Evolutionary conservation across 2,329 filamentous ascomycete genomes (phyloP).

Genomic region (Fonsecaea erecta): DNA sequence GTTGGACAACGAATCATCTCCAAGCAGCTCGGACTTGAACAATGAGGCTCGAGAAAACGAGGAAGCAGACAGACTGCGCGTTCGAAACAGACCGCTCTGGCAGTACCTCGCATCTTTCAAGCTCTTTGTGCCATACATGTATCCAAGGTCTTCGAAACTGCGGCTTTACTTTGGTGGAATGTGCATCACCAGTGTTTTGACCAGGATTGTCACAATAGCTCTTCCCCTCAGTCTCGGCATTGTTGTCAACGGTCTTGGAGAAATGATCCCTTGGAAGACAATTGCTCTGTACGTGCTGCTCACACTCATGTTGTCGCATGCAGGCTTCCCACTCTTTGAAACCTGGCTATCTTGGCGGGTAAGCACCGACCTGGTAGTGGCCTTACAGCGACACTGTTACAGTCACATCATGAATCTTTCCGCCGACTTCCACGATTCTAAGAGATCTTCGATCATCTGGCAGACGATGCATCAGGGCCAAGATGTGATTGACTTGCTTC

Average conservation of each 20-base stretch:
- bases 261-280: constrained; percentile 59
- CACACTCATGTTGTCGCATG: constrained; percentile 56
- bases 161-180: constrained; percentile 72
- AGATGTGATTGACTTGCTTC: constrained; percentile 63
- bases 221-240: constrained; percentile 81
- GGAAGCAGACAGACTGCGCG: constrained; percentile 50
- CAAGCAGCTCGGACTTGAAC: constrained; percentile 56
- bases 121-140: constrained; percentile 77
- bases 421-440: constrained; percentile 71
- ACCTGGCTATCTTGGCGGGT: constrained; percentile 60
- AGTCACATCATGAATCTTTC: constrained; percentile 70
- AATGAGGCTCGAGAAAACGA: constrained; percentile 62
- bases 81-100: constrained; percentile 50
- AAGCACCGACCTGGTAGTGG: constrained; percentile 62
- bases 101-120: constrained; percentile 75
- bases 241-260: constrained; percentile 71
- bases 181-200: constrained; percentile 68
- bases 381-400: constrained; percentile 66
- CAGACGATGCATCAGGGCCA: constrained; percentile 68
- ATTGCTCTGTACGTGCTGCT: constrained; percentile 58
- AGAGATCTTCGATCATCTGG: constrained; percentile 67
- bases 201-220: constrained; percentile 75
- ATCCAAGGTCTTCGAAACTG: constrained; percentile 69
- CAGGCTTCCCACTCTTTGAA: constrained; percentile 57
- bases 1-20: constrained; percentile 46